Percentiles rank a stretch among this genome's conserved stretches.
These are phyloP conservation scores for Pelargonium nanum DNA, from an alignment of 345 rosid genomes.

Conservation along the genomic window DNA sequence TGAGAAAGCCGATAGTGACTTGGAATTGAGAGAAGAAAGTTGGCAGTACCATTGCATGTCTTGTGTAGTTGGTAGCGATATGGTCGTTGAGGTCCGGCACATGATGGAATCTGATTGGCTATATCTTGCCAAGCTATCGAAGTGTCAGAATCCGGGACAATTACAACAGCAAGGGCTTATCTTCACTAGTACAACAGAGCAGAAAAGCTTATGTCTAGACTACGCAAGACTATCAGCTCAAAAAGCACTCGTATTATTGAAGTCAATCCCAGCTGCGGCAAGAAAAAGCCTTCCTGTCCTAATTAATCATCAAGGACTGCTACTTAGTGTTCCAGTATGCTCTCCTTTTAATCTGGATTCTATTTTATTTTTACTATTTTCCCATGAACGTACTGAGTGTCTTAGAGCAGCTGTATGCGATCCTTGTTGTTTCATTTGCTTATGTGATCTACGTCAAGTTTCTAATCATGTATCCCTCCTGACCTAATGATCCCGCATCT, in stretches of 20 bases:
- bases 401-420: background rate
- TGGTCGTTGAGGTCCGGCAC: conserved; percentile 39
- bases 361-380: background rate
- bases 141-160: conserved; percentile 17
- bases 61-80: conserved; percentile 23
- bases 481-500: background rate
- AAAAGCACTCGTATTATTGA: conserved; percentile 38
- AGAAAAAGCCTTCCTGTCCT: conserved; percentile 78
- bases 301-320: conserved; percentile 33
- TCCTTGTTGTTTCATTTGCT: background rate
- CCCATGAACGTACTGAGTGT: background rate
- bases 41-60: conserved; percentile 11
- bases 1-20: conserved; percentile 7
- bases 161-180: conserved; percentile 11
- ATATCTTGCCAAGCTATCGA: conserved; percentile 56
- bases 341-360: conserved; percentile 2
- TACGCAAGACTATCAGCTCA: conserved; percentile 38
- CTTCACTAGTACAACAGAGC: conserved; percentile 4
- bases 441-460: background rate
- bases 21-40: conserved; percentile 15
- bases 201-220: conserved; percentile 12
- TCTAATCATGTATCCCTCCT: background rate
- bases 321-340: conserved; percentile 68
- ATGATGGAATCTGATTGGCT: conserved; percentile 78
- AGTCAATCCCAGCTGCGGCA: conserved; percentile 55